These are phyloP conservation scores for Schizophyllum amplum DNA, from an alignment of 1,284 basidiomycete species.

Conservation along the genomic window DNA sequence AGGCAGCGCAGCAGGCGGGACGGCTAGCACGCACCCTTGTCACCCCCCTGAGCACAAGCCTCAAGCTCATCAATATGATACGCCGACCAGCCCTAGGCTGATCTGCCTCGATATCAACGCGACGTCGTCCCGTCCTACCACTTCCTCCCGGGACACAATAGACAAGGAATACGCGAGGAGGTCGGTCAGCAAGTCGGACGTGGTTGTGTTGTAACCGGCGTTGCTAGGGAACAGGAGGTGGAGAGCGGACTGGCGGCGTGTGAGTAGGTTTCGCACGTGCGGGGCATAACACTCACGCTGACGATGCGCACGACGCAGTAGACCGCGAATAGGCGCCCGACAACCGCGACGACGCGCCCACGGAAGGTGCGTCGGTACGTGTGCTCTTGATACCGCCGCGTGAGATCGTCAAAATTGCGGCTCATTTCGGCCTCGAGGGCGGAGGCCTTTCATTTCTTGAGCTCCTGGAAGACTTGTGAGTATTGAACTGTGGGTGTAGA, in stretches of 20 bases:
- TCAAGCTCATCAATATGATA: conserved; percentile 64
- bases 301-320: conserved; percentile 63
- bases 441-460: conserved; percentile 56
- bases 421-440: conserved; percentile 62
- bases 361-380: conserved; percentile 46
- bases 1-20: conserved; percentile 1
- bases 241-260: conserved; percentile 38
- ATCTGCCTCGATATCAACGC: conserved; percentile 53
- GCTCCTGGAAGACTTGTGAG: conserved; percentile 18
- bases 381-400: conserved; percentile 37
- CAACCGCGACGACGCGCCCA: conserved; percentile 41
- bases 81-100: conserved; percentile 60
- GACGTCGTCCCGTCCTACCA: conserved; percentile 13
- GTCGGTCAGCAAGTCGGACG: conserved; percentile 54
- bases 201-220: conserved; percentile 23
- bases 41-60: conserved; percentile 57
- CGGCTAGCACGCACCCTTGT: conserved; percentile 39
- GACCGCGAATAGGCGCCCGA: conserved; percentile 48
- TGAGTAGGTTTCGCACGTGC: conserved; percentile 2
- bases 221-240: conserved; percentile 37
- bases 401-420: conserved; percentile 44
- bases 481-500: conserved; percentile 3
- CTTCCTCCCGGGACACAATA: neutral
- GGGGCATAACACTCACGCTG: conserved; percentile 40
- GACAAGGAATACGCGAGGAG: conserved; percentile 32